Evolutionary conservation across 768 basidiomycete genomes (phyloP), one percentile per base, ranked within the genome.

Genomic region (Auricularia auricula-judae): DNA sequence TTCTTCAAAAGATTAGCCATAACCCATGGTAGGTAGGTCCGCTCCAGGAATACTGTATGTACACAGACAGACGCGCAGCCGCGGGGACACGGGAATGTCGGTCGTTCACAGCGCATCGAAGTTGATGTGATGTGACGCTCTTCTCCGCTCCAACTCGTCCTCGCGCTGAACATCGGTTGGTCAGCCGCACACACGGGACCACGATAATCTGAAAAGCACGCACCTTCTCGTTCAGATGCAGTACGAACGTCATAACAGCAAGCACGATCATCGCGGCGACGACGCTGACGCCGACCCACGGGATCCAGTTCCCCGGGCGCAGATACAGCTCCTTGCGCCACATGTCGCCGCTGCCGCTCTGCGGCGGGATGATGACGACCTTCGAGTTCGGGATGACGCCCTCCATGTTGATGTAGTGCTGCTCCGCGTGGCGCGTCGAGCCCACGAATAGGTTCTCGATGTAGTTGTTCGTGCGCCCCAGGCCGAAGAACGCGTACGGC

Each of bases 401-500:
- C 72, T 98, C 97, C 82, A 98, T 88, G 72, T 89, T 87, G 73
- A 96, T 93, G 68, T 81, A 92, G 71, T 96, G 92, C 39, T 86
- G 72, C 42, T 78, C 72, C 0, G 80, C 73, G 65, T 91, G 86
- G 36, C 90, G 81, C 4, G 94, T 96, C 3, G 93, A 88, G 16
- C 97, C 97, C 21, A 98, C 91, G 72, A 97, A 97, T 2, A 99
- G 82, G 74, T 98, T 98, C 80, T 99, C 97, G 70, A 99, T 94
- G 76, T 99, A 99, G 74, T 99, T 99, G 75, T 99, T 99, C 16
- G 95, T 98, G 51, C 97, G 86, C 0, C 96, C 97, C 7, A 99
- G 85, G 1, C 97, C 96, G 71, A 98, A 91, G 81, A 94, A 97
- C 1, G 93, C 85, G 71, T 98, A 98, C 0, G 97, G 97, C 0